Percentiles rank a stretch among this genome's conserved stretches.
Conservation (phyloP, 257 asterid genomes). For the Henckelia pumila region DNA sequence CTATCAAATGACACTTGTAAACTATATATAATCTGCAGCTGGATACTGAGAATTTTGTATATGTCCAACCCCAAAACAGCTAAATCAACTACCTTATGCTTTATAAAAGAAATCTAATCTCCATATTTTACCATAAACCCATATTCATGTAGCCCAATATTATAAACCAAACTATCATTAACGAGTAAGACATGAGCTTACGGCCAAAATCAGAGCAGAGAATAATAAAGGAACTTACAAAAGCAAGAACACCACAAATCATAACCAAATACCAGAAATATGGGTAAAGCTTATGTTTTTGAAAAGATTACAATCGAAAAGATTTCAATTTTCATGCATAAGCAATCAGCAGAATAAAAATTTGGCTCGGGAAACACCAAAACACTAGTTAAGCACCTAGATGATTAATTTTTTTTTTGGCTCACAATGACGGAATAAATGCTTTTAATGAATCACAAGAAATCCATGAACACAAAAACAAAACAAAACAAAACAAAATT, state of each 20-base stretch:
- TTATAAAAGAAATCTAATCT: too few relatives aligned
- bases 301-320: conserved; percentile 2
- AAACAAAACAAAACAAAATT: not conserved
- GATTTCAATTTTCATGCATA: not conserved
- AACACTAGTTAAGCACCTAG: conserved; percentile 5
- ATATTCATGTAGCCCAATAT: too few relatives aligned
- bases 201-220: too few relatives aligned
- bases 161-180: too few relatives aligned
- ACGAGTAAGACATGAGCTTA: too few relatives aligned
- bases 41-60: not conserved
- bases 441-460: conserved; percentile 5
- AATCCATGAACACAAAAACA: not conserved
- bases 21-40: too few relatives aligned
- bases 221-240: not conserved
- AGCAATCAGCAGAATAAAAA: conserved; percentile 2
- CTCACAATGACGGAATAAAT: conserved; percentile 8
- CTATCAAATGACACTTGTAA: not conserved
- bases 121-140: too few relatives aligned
- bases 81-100: not conserved
- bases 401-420: conserved; percentile 23
- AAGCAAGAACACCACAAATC: not conserved
- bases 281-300: not conserved
- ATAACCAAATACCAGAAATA: not conserved
- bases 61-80: not conserved
- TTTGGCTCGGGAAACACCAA: not conserved